These are phyloP conservation scores for Penicillium vulpinum DNA, from an alignment of 2,329 filamentous ascomycete species.

Conservation along the genomic window DNA sequence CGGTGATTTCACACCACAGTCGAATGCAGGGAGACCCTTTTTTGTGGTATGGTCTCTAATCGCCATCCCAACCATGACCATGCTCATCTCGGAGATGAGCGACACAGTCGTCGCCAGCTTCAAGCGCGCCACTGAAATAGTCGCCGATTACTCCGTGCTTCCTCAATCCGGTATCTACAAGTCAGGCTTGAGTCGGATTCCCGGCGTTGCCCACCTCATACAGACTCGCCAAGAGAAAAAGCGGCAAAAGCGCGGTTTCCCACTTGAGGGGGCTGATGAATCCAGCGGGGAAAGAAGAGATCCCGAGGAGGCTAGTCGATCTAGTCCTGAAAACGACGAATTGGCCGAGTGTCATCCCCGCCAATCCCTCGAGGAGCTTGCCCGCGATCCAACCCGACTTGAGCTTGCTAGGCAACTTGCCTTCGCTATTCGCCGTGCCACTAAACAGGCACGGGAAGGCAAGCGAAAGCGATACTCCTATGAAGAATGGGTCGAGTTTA, in stretches of 20 bases:
- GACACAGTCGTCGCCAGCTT: constrained; percentile 74
- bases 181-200: constrained; percentile 50
- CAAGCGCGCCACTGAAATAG: constrained; percentile 59
- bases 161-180: constrained; percentile 61
- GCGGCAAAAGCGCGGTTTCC: constrained; percentile 52
- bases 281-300: constrained; percentile 8
- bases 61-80: constrained; percentile 83
- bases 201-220: constrained; percentile 42
- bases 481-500: constrained; percentile 84
- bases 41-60: constrained; percentile 93
- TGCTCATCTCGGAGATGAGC: constrained; percentile 79
- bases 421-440: constrained; percentile 67
- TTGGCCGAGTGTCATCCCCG: constrained; percentile 6
- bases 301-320: neutral
- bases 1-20: constrained; percentile 74
- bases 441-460: constrained; percentile 60
- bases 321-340: neutral
- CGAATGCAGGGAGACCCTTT: constrained; percentile 76
- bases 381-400: constrained; percentile 52
- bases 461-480: constrained; percentile 70
- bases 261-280: constrained; percentile 38
- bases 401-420: constrained; percentile 64
- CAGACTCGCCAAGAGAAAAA: constrained; percentile 44
- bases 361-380: constrained; percentile 48
- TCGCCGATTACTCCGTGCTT: constrained; percentile 67